Evolutionary conservation across 768 basidiomycete species (phyloP), one percentile per base, ranked within the genome.

Genomic region (Tricholoma terreum): DNA sequence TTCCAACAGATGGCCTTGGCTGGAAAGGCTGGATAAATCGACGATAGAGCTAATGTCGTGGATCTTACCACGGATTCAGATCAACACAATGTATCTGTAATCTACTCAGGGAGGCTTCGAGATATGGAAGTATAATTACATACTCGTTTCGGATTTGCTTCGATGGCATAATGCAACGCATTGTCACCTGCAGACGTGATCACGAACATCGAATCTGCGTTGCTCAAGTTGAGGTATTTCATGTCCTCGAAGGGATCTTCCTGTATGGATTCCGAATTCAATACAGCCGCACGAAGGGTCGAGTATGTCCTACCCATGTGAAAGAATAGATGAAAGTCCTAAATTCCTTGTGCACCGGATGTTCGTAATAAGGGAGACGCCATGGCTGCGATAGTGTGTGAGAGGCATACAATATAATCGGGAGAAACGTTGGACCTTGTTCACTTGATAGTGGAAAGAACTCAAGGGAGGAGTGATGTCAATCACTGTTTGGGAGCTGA

Each of bases 181-280:
- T 92, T 92, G 69, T 90, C 89, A 0, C 89, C 89, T 2, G 87
- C 90, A 51, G 83, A 85, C 1, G 89, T 90, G 63, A 92, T 90
- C 15, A 85, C 83, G 11, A 91, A 77, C 66, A 91, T 79, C 1
- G 83, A 79, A 70, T 92, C 89, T 11, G 85, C 77, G 34, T 71
- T 69, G 17, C 80, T 78, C 56, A 91, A 69, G 14, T 83, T 65
- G 5, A 92, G 73, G 63, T 82, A 77, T 60, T 79, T 76, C 78
- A 91, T 83, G 66, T 92, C 90, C 59, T 83, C 87, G 6, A 79
- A 78, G 0, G 90, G 90, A 65, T 91, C 90, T 69, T 92, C 90
- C 83, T 82, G 43, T 1, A 33, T 34, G 15, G 12, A 15, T 11
- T 54, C 52, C 57, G 43, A 40, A 34, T 58, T 24, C 40, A 22